Conservation (phyloP, 805 yeast genomes). For the Myxozyma nipponensis region DNA sequence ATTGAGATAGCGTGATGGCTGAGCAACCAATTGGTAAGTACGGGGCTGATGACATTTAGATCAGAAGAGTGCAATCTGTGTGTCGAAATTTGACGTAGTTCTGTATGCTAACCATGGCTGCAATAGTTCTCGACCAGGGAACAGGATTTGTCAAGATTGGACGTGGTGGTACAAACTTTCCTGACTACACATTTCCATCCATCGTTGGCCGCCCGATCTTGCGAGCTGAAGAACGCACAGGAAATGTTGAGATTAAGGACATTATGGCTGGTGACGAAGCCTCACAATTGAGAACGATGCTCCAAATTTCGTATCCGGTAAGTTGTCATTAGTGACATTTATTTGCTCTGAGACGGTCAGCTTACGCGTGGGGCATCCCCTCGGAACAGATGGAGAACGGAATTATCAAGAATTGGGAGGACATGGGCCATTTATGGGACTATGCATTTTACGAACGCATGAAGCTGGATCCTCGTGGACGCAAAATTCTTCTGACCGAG, state of each 20-base stretch:
- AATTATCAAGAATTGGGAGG: conserved; percentile 95
- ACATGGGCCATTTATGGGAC: conserved; percentile 98
- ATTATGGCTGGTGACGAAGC: conserved; percentile 99
- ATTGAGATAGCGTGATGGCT: conserved; percentile 30
- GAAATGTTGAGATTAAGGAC: conserved; percentile 77
- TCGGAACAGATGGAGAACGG: conserved; percentile 92
- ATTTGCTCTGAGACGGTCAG: background rate
- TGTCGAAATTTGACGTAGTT: conserved; percentile 9
- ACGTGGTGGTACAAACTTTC: conserved; percentile 94
- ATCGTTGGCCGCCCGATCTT: conserved; percentile 96
- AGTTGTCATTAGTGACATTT: conserved; percentile 2
- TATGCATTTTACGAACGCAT: conserved; percentile 91
- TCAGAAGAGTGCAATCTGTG: too few relatives aligned
- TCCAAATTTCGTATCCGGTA: conserved; percentile 86
- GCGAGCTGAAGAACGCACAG: conserved; percentile 90
- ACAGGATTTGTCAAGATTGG: conserved; percentile 78
- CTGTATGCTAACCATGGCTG: background rate
- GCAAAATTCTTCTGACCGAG: conserved; percentile 85
- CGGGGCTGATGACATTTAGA: background rate
- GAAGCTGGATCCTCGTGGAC: conserved; percentile 68
- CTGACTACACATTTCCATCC: conserved; percentile 94
- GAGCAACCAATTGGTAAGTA: conserved; percentile 37
- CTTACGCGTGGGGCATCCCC: too few relatives aligned
- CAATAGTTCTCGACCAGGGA: conserved; percentile 95
- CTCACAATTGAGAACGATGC: conserved; percentile 77